Evolutionary conservation across 176 grass and related monocot species (phyloP), one percentile per base, ranked within the genome.

Genomic region (Aegilops bicornis): DNA sequence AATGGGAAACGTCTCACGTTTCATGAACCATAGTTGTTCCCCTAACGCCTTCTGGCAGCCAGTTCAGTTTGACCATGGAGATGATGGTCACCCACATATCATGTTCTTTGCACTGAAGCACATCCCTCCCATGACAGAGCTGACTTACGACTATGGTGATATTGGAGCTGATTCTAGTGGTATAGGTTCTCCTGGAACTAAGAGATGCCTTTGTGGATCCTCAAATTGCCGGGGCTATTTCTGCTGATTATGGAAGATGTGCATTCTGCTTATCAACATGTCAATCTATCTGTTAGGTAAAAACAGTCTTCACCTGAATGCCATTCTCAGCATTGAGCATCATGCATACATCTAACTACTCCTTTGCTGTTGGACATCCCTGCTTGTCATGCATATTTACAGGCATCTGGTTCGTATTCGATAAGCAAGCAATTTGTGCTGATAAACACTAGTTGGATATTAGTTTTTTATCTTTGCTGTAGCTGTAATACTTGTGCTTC

Each of bases 61-160:
- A 66, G 89, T 98, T 84, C 90, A 92, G 35, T 89, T 91, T 93
- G 93, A 95, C 81, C 89, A 95, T 87, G 87, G 82, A 84, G 93
- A 95, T 84, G 86, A 91, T 59, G 63, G 50, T 17, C 79, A 82
- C 52, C 93, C 93, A 1, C 96, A 98, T 84, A 94, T 98, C 61
- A 98, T 98, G 96, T 95, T 98, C 67, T 98, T 98, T 82, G 93
- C 96, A 24, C 40, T 98, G 33, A 98, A 98, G 69, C 96, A 98
- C 69, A 95, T 98, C 88, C 93, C 96, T 77, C 96, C 91, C 40
- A 90, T 98, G 96, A 92, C 96, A 79, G 96, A 98, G 84, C 40
- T 98, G 82, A 94, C 91, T 40, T 98, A 89, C 82, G 96, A 98
- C 91, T 98, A 94, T 73, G 95, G 95, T 59, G 83, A 79, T 8